phyloP scores from a whole-genome alignment of 1,139 yeast genomes.

The Meyerozyma smithsonii region DNA sequence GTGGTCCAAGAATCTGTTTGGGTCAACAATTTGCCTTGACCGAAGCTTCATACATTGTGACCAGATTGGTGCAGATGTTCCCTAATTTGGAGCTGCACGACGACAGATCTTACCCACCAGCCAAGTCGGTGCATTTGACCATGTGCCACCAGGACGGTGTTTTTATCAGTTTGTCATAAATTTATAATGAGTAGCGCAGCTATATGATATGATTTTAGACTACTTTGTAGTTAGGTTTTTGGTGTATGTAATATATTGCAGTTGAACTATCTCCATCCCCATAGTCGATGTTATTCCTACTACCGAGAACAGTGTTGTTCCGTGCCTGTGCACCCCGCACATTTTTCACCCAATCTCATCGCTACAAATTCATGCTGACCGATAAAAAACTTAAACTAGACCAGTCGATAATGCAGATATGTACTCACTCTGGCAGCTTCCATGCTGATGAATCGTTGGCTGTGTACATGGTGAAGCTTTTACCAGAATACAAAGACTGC shows the following conservation, averaged over 20 bases:
- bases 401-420: constrained; percentile 42
- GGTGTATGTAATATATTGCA: neutral
- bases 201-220: neutral
- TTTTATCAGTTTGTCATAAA: constrained; percentile 8
- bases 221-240: too few relatives aligned
- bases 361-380: neutral
- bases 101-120: constrained; percentile 25
- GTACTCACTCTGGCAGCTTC: constrained; percentile 93
- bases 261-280: neutral
- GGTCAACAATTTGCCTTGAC: constrained; percentile 54
- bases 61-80: constrained; percentile 27
- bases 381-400: constrained; percentile 18
- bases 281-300: too few relatives aligned
- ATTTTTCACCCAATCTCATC: constrained; percentile 2
- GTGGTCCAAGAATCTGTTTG: constrained; percentile 57
- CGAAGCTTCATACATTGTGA: constrained; percentile 33
- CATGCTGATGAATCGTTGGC: constrained; percentile 99
- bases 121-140: constrained; percentile 30
- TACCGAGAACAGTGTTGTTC: too few relatives aligned
- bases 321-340: neutral
- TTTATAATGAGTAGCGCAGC: neutral
- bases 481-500: constrained; percentile 68
- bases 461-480: constrained; percentile 71
- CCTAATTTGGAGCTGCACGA: constrained; percentile 26
- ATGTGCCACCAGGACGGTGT: constrained; percentile 31